These are phyloP conservation scores for Pseudohalonectria lignicola DNA, from an alignment of 2,329 filamentous ascomycete species.

Conservation along the genomic window DNA sequence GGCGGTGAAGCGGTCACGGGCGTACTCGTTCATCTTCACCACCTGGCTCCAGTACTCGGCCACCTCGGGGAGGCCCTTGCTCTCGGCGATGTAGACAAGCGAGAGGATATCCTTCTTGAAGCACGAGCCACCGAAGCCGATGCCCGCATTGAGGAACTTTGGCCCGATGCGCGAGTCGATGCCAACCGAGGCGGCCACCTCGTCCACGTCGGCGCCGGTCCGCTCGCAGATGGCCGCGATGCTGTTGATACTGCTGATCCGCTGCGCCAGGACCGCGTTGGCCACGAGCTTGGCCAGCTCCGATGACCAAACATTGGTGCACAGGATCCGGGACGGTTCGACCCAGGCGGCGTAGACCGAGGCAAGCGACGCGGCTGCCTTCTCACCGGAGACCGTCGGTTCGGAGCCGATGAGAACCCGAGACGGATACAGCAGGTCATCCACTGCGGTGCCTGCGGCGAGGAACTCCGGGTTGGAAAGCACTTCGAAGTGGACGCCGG, in stretches of 20 bases:
- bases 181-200: slow-evolving; percentile 57
- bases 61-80: slow-evolving; percentile 58
- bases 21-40: slow-evolving; percentile 66
- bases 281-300: slow-evolving; percentile 71
- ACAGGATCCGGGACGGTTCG: slow-evolving; percentile 53
- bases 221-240: slow-evolving; percentile 71
- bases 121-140: slow-evolving; percentile 72
- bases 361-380: slow-evolving; percentile 52
- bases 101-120: slow-evolving; percentile 74
- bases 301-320: slow-evolving; percentile 65
- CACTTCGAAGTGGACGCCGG: slow-evolving; percentile 59
- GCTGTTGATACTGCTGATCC: slow-evolving; percentile 72
- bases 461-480: slow-evolving; percentile 77
- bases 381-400: slow-evolving; percentile 45
- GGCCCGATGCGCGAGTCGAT: slow-evolving; percentile 61
- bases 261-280: slow-evolving; percentile 71
- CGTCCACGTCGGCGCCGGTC: slow-evolving; percentile 64
- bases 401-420: slow-evolving; percentile 65
- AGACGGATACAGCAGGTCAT: slow-evolving; percentile 59
- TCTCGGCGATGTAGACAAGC: slow-evolving; percentile 63
- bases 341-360: slow-evolving; percentile 64
- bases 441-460: slow-evolving; percentile 65
- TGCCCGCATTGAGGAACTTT: slow-evolving; percentile 62
- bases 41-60: slow-evolving; percentile 67
- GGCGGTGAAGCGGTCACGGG: slow-evolving; percentile 56